Percentiles rank a stretch among this genome's conserved stretches.
phyloP scores from a whole-genome alignment of 805 yeast species.

The Suhomyces pyralidae region DNA sequence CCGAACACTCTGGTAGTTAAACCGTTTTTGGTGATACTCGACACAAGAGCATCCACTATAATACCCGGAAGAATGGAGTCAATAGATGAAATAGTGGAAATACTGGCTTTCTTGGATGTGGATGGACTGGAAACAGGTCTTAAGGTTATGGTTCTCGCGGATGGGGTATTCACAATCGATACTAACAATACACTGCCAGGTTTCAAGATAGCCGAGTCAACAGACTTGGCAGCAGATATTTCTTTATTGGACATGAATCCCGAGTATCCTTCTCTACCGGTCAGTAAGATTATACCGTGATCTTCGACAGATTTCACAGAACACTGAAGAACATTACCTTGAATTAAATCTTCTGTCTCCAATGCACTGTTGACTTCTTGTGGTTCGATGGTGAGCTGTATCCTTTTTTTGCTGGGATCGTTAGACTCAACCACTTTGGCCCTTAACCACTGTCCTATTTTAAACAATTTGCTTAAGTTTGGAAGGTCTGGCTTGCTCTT shows the following conservation, averaged over 20 bases:
- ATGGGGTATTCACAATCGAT: constrained; percentile 47
- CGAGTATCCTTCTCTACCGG: constrained; percentile 54
- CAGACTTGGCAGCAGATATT: constrained; percentile 35
- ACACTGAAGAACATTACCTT: constrained; percentile 70
- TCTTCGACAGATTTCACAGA: constrained; percentile 82
- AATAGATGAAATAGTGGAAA: constrained; percentile 58
- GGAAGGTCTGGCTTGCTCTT: constrained; percentile 49
- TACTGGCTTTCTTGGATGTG: constrained; percentile 45
- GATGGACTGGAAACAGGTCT: constrained; percentile 41
- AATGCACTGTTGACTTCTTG: constrained; percentile 60
- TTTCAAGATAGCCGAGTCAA: constrained; percentile 33
- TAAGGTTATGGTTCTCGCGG: constrained; percentile 56
- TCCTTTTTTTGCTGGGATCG: constrained; percentile 52
- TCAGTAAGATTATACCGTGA: constrained; percentile 77
- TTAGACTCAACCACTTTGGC: constrained; percentile 65
- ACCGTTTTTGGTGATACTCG: constrained; percentile 60
- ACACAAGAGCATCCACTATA: constrained; percentile 67
- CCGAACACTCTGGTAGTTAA: constrained; percentile 72
- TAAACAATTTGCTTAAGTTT: constrained; percentile 50
- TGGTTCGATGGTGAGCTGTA: constrained; percentile 75
- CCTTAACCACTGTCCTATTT: constrained; percentile 80
- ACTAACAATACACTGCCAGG: constrained; percentile 73
- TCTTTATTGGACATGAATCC: constrained; percentile 81
- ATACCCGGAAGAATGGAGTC: constrained; percentile 88
- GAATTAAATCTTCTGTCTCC: constrained; percentile 59